Evolutionary conservation across 495 filamentous ascomycete genomes (phyloP).

Genomic region (Neurospora africana): DNA sequence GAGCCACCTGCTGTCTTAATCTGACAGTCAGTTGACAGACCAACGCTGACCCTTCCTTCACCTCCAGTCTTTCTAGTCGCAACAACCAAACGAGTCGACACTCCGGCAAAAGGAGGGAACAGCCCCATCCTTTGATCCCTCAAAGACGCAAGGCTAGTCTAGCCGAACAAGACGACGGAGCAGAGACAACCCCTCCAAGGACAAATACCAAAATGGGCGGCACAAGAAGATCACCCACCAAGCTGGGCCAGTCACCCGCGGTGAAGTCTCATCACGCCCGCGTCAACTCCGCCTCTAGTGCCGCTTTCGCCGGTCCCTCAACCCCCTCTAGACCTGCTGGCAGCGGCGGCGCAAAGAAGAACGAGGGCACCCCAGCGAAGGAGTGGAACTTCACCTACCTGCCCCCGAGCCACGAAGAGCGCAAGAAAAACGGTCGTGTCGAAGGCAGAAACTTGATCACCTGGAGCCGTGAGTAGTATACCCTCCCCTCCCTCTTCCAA

Average conservation of each 20-base stretch:
- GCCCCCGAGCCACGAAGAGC: slow-evolving; percentile 1
- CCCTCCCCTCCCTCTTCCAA: too few relatives aligned
- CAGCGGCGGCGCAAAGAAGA: background rate
- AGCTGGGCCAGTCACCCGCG: background rate
- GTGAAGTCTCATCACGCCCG: background rate
- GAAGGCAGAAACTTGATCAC: slow-evolving; percentile 21
- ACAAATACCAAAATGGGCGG: background rate
- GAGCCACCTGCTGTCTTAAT: background rate
- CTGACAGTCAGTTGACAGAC: background rate
- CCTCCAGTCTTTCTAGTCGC: background rate
- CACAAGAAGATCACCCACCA: background rate
- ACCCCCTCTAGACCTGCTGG: background rate
- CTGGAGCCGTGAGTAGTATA: slow-evolving; percentile 22
- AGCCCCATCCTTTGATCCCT: background rate
- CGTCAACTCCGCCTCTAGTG: background rate
- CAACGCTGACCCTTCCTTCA: background rate
- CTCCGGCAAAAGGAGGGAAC: background rate
- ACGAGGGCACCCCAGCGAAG: background rate
- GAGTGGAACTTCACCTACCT: slow-evolving; percentile 4
- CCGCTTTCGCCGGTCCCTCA: background rate
- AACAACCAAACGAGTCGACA: background rate
- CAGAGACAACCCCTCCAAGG: background rate
- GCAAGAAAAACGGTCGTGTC: slow-evolving; percentile 17
- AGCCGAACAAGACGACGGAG: background rate
- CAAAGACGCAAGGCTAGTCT: background rate